These are phyloP conservation scores for Auxenochlorella protothecoides DNA, from an alignment of 139 green algal species.

Conservation along the genomic window DNA sequence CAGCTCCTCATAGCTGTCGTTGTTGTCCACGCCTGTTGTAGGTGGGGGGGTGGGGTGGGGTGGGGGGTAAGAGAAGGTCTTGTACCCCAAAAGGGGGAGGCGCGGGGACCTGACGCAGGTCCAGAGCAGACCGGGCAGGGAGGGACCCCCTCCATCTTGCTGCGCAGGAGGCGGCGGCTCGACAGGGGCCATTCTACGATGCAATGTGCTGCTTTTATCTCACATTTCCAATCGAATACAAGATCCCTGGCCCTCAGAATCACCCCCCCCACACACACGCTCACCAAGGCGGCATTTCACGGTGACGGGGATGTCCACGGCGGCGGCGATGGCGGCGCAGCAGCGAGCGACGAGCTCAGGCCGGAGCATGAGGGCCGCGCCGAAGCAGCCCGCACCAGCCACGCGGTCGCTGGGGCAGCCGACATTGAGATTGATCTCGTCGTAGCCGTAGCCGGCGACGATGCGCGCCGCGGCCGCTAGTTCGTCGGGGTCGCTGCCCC, in stretches of 20 bases:
- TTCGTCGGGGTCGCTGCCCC: slow-evolving; percentile 60
- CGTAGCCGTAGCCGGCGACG: slow-evolving; percentile 63
- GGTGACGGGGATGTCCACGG: slow-evolving; percentile 39
- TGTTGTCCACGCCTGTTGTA: slow-evolving; percentile 49
- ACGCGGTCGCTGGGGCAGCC: slow-evolving; percentile 83
- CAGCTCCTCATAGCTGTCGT: slow-evolving; percentile 60
- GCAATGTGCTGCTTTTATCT: too few relatives aligned
- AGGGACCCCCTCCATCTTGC: slow-evolving; percentile 17
- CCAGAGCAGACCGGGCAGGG: neutral
- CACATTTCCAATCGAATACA: too few relatives aligned
- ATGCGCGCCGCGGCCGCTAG: slow-evolving; percentile 53
- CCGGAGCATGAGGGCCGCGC: slow-evolving; percentile 74
- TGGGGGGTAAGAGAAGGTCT: too few relatives aligned
- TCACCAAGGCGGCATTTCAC: slow-evolving; percentile 83
- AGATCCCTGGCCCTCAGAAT: too few relatives aligned
- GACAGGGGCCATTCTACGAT: neutral
- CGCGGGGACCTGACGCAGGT: neutral
- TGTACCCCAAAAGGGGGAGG: too few relatives aligned
- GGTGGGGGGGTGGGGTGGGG: neutral
- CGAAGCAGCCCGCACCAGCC: slow-evolving; percentile 84
- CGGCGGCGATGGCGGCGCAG: slow-evolving; percentile 45
- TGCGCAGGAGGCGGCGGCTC: neutral
- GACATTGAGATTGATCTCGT: slow-evolving; percentile 94
- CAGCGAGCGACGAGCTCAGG: slow-evolving; percentile 63
- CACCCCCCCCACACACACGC: neutral